Percentiles rank a stretch among this genome's conserved stretches.
Conservation (phyloP, 2,329 filamentous ascomycete species). For the Furcasterigmium furcatum region DNA sequence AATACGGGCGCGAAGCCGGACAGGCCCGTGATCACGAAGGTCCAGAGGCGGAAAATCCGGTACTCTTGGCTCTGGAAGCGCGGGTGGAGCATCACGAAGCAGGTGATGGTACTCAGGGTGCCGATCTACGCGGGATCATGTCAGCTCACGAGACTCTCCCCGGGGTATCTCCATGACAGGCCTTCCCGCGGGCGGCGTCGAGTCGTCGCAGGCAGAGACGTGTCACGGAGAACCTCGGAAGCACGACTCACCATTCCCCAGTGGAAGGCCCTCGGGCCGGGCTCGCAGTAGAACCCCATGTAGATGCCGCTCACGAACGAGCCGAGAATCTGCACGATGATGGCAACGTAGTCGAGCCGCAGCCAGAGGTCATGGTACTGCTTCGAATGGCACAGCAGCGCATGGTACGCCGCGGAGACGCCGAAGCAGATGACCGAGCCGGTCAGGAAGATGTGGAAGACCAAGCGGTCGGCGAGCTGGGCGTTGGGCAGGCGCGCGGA, state of each 20-base stretch:
- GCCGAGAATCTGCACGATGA: conserved; percentile 31
- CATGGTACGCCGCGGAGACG: conserved; percentile 34
- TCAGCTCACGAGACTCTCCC: background rate
- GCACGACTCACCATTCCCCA: conserved; percentile 29
- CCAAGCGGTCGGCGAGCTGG: conserved; percentile 25
- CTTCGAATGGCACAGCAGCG: conserved; percentile 33
- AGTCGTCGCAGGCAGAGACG: background rate
- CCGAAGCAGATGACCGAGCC: conserved; percentile 30
- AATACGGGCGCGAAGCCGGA: conserved; percentile 33
- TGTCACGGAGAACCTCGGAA: background rate
- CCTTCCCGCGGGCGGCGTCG: background rate
- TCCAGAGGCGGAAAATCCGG: conserved; percentile 28
- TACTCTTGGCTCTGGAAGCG: conserved; percentile 29
- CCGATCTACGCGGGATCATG: conserved; percentile 24
- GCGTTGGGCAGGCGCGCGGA: conserved; percentile 25
- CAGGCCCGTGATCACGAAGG: conserved; percentile 32
- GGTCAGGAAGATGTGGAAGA: conserved; percentile 34
- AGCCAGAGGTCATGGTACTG: conserved; percentile 29
- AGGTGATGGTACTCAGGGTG: conserved; percentile 25
- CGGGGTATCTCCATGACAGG: too few relatives aligned
- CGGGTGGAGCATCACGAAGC: conserved; percentile 29
- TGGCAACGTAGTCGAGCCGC: conserved; percentile 32
- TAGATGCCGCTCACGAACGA: conserved; percentile 35
- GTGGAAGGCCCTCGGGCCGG: conserved; percentile 24
- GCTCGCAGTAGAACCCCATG: conserved; percentile 34